phyloP scores from a whole-genome alignment of 2,329 filamentous ascomycete species.

The Leptodontidium sp. region DNA sequence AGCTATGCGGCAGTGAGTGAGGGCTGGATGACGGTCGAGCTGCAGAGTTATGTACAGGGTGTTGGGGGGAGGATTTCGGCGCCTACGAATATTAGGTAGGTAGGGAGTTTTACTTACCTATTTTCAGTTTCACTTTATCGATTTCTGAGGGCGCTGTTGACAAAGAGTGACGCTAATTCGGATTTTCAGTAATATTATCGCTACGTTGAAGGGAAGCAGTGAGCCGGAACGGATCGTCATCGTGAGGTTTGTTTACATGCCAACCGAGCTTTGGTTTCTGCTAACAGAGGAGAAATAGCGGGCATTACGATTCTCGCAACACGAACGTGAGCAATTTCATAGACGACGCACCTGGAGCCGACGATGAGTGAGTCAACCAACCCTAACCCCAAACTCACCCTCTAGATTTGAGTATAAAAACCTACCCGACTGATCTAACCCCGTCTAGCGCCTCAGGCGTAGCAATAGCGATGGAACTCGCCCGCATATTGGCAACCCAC shows the following conservation, averaged over 20 bases:
- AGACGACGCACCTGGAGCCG: constrained; percentile 62
- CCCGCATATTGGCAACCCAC: constrained; percentile 58
- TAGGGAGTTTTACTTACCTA: neutral
- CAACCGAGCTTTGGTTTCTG: neutral
- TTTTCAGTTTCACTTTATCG: too few relatives aligned
- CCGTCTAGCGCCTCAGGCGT: constrained; percentile 55
- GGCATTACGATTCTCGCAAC: constrained; percentile 63
- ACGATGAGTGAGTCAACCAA: constrained; percentile 54
- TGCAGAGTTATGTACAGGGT: constrained; percentile 60
- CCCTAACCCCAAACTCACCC: neutral
- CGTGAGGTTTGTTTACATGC: constrained; percentile 19
- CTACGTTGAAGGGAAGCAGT: constrained; percentile 58
- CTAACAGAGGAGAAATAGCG: constrained; percentile 50
- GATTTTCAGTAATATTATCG: constrained; percentile 56
- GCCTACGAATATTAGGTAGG: constrained; percentile 54
- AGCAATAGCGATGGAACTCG: constrained; percentile 62
- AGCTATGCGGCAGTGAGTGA: constrained; percentile 56
- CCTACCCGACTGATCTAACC: constrained; percentile 4
- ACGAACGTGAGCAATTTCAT: constrained; percentile 60
- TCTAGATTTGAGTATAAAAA: neutral
- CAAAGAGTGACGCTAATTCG: neutral
- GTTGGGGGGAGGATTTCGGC: constrained; percentile 57
- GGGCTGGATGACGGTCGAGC: constrained; percentile 59
- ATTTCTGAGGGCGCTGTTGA: neutral
- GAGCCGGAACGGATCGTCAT: constrained; percentile 53